A percentile compares a stretch with the other conserved stretches of the same genome.
Evolutionary conservation across 306 rosid species (phyloP).

Genomic region (Echinosophora koreensis): DNA sequence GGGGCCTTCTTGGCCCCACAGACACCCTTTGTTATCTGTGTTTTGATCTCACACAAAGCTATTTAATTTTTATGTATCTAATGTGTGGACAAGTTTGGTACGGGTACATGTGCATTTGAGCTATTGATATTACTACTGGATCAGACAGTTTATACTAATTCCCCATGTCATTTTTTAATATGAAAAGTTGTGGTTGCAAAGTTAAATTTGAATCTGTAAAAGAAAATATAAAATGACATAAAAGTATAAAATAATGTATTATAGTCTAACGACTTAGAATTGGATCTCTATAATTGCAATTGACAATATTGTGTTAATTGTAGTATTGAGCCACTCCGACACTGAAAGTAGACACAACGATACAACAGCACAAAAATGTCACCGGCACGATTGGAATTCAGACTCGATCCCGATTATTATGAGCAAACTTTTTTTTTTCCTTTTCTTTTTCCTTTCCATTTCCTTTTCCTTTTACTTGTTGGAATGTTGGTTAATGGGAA

Average conservation of each 20-base stretch:
- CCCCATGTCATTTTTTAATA: neutral
- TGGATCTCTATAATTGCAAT: neutral
- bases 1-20: slow-evolving; percentile 33
- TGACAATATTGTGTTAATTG: no score
- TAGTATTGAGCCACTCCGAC: no score
- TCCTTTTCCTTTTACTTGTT: neutral
- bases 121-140: slow-evolving; percentile 4
- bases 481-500: neutral
- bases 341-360: no score
- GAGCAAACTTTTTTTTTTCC: neutral
- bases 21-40: neutral
- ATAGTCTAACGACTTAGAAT: neutral
- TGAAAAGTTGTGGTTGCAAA: neutral
- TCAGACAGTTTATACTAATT: slow-evolving; percentile 19
- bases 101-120: slow-evolving; percentile 12
- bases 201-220: neutral
- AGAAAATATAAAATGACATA: neutral
- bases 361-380: neutral
- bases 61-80: neutral
- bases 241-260: neutral
- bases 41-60: slow-evolving; percentile 4
- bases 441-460: neutral
- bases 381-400: neutral
- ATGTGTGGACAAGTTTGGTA: slow-evolving; percentile 1
- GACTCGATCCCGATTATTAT: slow-evolving; percentile 1